Base-by-base conservation (phyloP, 1,284 basidiomycete species). In the Microbotryum intermedium region DNA sequence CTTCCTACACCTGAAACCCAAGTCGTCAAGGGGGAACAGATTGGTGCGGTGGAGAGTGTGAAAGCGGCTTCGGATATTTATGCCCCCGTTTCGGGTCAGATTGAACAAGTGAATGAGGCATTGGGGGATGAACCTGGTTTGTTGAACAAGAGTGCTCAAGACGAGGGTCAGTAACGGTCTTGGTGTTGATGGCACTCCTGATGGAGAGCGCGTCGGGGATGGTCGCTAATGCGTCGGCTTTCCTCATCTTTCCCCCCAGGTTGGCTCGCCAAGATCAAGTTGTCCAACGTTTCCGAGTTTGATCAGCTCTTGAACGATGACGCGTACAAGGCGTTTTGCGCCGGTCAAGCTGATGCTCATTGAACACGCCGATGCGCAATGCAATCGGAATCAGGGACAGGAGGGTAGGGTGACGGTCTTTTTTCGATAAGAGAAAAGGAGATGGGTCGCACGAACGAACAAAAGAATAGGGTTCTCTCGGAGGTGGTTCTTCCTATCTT, bases 1-100 rank as follows among this genome's bases (percentile, higher is more conserved):
- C 81, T 98, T 57, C 90, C 91, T 4, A 70, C 76, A 16, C 74
- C 81, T n/a, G 90, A 87, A 10, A 80, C 81, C 3, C 77, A 83
- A 67, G 80, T 97, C 59, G 74, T 76, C 43, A 79, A 86, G 75
- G 91, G 90, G 97, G 94, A 92, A 60, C 79, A 87, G 70, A 89
- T 97, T 72, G 94, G 95, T 57, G 90, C 91, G 8, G 91, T 98
- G 28, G 94, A 98, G 78, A 95, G 91, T 69, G 94, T 98, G 66
- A 99, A 99, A 77, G 73, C 73, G 18, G 73, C 73, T 42, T 75
- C 74, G 44, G 76, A 77, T 68, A 74, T 76, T 66, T 98, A 90
- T 77, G 90, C 93, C 10, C 95, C 94, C 43, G 83, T 97, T 47
- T 89, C 90, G 6, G 95, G 94, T 13, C 81, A 80, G 20, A 78